Conservation (phyloP, 805 yeast genomes). For the Tetrapisispora pingtungensis region DNA sequence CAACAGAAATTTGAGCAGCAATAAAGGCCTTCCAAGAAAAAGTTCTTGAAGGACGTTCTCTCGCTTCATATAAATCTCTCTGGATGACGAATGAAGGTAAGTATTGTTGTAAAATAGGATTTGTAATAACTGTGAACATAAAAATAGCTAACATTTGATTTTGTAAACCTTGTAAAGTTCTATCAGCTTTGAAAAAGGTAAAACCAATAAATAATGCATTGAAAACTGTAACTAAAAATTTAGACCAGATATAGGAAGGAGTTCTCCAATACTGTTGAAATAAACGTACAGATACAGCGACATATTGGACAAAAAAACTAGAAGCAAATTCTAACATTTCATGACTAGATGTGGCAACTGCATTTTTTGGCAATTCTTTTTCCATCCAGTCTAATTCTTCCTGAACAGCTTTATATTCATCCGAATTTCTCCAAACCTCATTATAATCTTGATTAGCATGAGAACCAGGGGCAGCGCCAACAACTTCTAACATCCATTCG, state of each 20-base stretch:
- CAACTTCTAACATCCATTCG: constrained; percentile 85
- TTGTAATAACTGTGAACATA: constrained; percentile 50
- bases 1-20: constrained; percentile 52
- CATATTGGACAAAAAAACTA: constrained; percentile 32
- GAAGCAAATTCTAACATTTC: constrained; percentile 36
- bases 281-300: constrained; percentile 42
- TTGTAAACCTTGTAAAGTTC: constrained; percentile 60
- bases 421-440: constrained; percentile 68
- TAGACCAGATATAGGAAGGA: constrained; percentile 53
- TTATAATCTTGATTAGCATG: constrained; percentile 62
- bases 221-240: constrained; percentile 41
- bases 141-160: constrained; percentile 73
- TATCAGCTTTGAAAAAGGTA: constrained; percentile 59
- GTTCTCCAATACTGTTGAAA: constrained; percentile 61
- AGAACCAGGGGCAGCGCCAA: constrained; percentile 77
- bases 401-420: constrained; percentile 48
- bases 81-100: constrained; percentile 52
- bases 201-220: constrained; percentile 64
- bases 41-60: constrained; percentile 66
- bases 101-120: constrained; percentile 52
- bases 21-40: constrained; percentile 60
- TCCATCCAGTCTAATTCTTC: constrained; percentile 58
- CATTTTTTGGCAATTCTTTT: constrained; percentile 37
- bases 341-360: constrained; percentile 28
- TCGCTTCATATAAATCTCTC: constrained; percentile 58